Evolutionary conservation across 345 rosid genomes (phyloP).

Genomic region (Melaleuca alternifolia): DNA sequence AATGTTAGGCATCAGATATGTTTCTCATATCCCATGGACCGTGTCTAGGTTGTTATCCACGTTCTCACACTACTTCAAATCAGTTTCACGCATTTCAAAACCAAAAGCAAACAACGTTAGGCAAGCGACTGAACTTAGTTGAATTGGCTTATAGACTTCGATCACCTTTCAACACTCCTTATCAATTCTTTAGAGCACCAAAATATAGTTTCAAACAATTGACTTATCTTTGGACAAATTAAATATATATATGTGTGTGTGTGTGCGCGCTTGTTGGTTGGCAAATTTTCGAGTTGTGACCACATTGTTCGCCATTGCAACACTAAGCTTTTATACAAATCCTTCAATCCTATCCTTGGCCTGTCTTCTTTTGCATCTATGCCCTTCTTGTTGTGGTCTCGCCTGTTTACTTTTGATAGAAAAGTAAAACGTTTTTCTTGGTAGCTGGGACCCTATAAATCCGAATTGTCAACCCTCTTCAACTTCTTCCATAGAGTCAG

Average conservation of each 20-base stretch:
- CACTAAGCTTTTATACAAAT: neutral
- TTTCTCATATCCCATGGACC: neutral
- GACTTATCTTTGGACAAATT: neutral
- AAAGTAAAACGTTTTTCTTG: neutral
- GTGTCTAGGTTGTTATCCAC: neutral
- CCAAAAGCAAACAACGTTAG: neutral
- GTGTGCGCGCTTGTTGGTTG: neutral
- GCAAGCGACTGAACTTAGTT: neutral
- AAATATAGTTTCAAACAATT: neutral
- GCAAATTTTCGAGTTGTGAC: neutral
- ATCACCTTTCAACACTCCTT: neutral
- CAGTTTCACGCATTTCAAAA: neutral
- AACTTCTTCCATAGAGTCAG: neutral
- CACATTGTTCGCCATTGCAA: neutral
- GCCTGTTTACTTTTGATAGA: neutral
- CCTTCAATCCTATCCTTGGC: neutral
- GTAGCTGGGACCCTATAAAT: neutral
- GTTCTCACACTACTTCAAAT: neutral
- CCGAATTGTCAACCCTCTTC: neutral
- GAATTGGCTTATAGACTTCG: neutral
- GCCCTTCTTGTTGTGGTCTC: neutral
- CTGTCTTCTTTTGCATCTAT: neutral
- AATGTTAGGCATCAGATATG: neutral
- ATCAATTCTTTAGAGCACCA: neutral
- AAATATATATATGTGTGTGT: neutral